A percentile compares a stretch with the other conserved stretches of the same genome.
phyloP scores from a whole-genome alignment of 2,329 filamentous ascomycete species.

The Colletotrichum cereale region DNA sequence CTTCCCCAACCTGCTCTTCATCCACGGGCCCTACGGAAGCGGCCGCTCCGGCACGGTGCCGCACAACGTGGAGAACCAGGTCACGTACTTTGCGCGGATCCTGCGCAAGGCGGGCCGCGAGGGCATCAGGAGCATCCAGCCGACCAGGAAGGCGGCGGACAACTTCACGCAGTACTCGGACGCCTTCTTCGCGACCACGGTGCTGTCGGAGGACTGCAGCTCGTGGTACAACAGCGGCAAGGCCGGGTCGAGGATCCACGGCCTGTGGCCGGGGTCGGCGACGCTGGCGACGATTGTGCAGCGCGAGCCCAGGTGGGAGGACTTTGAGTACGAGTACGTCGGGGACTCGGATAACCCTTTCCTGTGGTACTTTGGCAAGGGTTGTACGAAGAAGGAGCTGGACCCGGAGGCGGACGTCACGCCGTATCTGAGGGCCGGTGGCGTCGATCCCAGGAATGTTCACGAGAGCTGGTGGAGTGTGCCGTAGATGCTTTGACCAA shows the following conservation, averaged over 20 bases:
- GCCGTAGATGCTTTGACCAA: constrained; percentile 43
- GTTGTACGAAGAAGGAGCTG: constrained; percentile 71
- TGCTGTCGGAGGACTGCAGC: constrained; percentile 72
- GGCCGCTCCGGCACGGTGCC: constrained; percentile 76
- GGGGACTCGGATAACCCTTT: constrained; percentile 63
- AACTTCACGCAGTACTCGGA: constrained; percentile 73
- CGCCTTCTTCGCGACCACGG: constrained; percentile 66
- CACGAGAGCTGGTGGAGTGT: constrained; percentile 77
- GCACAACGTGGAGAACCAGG: constrained; percentile 74
- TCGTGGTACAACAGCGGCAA: constrained; percentile 79
- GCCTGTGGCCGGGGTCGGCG: constrained; percentile 77
- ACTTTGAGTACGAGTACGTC: constrained; percentile 64
- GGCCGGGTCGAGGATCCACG: constrained; percentile 74
- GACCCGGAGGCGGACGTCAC: constrained; percentile 71
- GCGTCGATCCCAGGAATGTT: constrained; percentile 70
- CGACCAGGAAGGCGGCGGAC: constrained; percentile 69
- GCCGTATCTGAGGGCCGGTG: constrained; percentile 69
- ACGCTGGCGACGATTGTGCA: constrained; percentile 71
- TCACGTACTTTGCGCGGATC: constrained; percentile 75
- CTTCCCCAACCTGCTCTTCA: constrained; percentile 76
- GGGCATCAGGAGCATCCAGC: constrained; percentile 72
- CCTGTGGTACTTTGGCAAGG: constrained; percentile 75
- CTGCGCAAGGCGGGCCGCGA: constrained; percentile 76
- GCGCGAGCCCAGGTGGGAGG: constrained; percentile 67
- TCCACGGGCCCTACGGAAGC: constrained; percentile 71